Evolutionary conservation across 176 grass and related monocot genomes (phyloP).

Genomic region (Dendrocalamus sinicus): DNA sequence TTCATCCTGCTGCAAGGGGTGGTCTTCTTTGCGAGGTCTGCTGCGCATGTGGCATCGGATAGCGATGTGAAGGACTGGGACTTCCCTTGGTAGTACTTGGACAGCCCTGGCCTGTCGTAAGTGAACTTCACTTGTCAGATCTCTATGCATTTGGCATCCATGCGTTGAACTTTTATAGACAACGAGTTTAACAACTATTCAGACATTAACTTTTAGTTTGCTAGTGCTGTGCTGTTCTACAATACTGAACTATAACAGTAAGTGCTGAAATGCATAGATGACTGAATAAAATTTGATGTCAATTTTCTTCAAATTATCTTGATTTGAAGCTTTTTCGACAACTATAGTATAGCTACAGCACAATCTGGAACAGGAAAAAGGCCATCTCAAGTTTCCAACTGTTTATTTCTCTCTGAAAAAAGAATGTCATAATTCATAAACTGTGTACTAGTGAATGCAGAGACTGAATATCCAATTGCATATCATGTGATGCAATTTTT

Average conservation of each 20-base stretch:
- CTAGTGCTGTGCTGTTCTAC: neutral
- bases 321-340: neutral
- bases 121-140: conserved; percentile 25
- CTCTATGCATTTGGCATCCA: neutral
- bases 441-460: neutral
- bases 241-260: neutral
- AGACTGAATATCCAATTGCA: neutral
- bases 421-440: too few relatives aligned
- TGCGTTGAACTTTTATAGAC: neutral
- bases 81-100: conserved; percentile 61
- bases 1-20: conserved; percentile 47
- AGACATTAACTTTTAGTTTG: neutral
- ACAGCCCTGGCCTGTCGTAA: conserved; percentile 61
- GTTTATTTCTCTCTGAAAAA: neutral
- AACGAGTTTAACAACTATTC: neutral
- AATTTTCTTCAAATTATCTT: neutral
- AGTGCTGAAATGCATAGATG: neutral
- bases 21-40: conserved; percentile 62
- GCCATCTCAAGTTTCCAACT: neutral
- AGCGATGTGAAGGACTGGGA: conserved; percentile 71
- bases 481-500: neutral
- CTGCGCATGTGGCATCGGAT: conserved; percentile 42
- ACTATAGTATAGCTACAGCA: neutral
- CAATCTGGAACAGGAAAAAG: neutral
- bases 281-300: neutral